Percentiles rank a stretch among this genome's conserved stretches.
phyloP scores from a whole-genome alignment of 2,329 filamentous ascomycete genomes.

The Spiromastix sp. region DNA sequence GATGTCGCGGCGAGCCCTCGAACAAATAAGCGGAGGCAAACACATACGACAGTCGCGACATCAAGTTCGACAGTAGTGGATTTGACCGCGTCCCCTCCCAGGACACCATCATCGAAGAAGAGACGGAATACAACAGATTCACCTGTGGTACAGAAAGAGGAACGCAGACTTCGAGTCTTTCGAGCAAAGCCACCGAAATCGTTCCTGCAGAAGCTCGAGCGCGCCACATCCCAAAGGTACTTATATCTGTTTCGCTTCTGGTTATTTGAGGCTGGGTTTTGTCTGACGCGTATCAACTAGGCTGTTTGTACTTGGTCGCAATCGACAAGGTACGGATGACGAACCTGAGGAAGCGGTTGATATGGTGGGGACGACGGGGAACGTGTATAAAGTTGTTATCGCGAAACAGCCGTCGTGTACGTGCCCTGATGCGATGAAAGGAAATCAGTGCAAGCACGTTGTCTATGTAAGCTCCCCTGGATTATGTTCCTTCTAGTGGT shows the following conservation, averaged over 20 bases:
- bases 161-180: conserved; percentile 32
- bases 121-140: conserved; percentile 6
- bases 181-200: conserved; percentile 34
- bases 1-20: conserved; percentile 5
- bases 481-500: neutral
- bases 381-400: conserved; percentile 51
- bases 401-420: conserved; percentile 42
- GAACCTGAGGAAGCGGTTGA: conserved; percentile 42
- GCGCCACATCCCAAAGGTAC: conserved; percentile 40
- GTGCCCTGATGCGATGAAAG: conserved; percentile 44
- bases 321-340: conserved; percentile 32
- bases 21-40: conserved; percentile 7
- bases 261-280: neutral
- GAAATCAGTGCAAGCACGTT: conserved; percentile 55
- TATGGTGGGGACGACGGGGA: conserved; percentile 52
- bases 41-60: conserved; percentile 3
- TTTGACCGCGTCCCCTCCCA: no score
- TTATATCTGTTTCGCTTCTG: conserved; percentile 4
- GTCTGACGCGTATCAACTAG: conserved; percentile 17
- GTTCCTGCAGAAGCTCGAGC: conserved; percentile 37
- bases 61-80: conserved; percentile 10
- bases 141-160: conserved; percentile 16
- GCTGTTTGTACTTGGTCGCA: conserved; percentile 48
- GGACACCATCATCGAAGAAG: conserved; percentile 1
- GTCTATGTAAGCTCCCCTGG: conserved; percentile 38